Base-by-base conservation (phyloP, 116 monocot genomes). In the Dioscorea cayenensis region DNA sequence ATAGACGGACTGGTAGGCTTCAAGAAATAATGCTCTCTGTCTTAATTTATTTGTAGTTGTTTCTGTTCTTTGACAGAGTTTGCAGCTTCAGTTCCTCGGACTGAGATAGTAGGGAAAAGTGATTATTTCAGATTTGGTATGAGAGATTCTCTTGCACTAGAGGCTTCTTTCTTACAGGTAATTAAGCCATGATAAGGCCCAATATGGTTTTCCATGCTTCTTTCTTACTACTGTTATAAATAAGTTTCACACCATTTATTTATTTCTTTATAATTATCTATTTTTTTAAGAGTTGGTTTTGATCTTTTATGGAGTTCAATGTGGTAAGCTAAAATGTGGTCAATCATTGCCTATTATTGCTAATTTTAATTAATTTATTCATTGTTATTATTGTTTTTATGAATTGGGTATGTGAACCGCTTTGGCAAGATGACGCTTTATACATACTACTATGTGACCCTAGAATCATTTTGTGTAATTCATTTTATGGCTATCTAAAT, bases 91-190 rank as follows among this genome's bases (percentile, higher is more conserved):
- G 81, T 99, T 84, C 94, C 99, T 66, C 73, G 25, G 49, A 94
- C 87, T 69, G 94, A 91, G 70, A 77, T 91, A 77, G 91, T 94
- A 36, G 94, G 94, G 12, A 99, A 94, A 79, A 75, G 94, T 75
- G 94, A 94, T 66, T 91, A 94, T 77, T 99, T 99, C 63, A 77
- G 94, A 66, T 99, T 99, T 67, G 91, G 99, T 71, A 76, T 84
- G 66, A 83, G 99, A 80, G 99, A 99, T 73, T 99, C 99, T 58
- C 91, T 99, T 78, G 99, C 99, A 77, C 49, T 94, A 72, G 94
- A 99, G 72, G 99, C 91, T 77, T 91, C 85, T 52, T 99, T 99
- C 73, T 82, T 99, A 64, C 89, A 99, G 94, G 99, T 99, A 55
- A 51, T 66, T n/a, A 49, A 72, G 36, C 29, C 63, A 36, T 43